phyloP scores from a whole-genome alignment of 768 basidiomycete genomes.

The Russula sp. region DNA sequence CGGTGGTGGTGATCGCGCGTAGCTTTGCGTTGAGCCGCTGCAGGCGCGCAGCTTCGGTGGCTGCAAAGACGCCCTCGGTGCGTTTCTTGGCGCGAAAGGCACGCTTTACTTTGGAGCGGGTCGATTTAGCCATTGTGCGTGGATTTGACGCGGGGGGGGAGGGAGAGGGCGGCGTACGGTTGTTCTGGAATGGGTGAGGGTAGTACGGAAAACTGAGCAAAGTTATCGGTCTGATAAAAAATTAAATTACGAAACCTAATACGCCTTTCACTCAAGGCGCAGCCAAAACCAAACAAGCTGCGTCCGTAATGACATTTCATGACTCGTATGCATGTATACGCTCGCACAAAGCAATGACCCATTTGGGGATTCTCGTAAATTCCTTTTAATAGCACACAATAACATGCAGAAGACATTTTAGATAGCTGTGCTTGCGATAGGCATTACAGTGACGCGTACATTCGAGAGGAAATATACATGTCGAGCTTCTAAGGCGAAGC shows the following conservation, averaged over 20 bases:
- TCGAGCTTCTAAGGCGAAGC: background rate
- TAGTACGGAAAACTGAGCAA: background rate
- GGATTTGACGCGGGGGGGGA: background rate
- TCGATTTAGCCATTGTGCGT: slow-evolving; percentile 69
- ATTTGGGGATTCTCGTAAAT: background rate
- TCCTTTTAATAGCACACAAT: no score
- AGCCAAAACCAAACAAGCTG: no score
- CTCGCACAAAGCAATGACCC: background rate
- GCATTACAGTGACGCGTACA: slow-evolving; percentile 10
- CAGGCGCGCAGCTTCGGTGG: slow-evolving; percentile 68
- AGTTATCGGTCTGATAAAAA: background rate
- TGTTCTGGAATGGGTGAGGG: no score
- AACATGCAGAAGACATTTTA: no score
- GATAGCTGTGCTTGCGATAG: slow-evolving; percentile 1
- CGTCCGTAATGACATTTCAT: background rate
- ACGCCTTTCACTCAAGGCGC: no score
- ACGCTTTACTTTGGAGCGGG: slow-evolving; percentile 77
- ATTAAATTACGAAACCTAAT: no score
- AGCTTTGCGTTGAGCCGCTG: slow-evolving; percentile 68
- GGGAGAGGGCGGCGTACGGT: background rate
- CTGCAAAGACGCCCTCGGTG: slow-evolving; percentile 67
- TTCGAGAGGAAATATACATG: slow-evolving; percentile 10
- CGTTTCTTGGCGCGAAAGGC: slow-evolving; percentile 73
- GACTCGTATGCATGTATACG: background rate
- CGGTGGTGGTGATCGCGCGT: slow-evolving; percentile 34